Base-by-base conservation (phyloP, 352 stramenopile genomes). In the Globisporangium nagaii region DNA sequence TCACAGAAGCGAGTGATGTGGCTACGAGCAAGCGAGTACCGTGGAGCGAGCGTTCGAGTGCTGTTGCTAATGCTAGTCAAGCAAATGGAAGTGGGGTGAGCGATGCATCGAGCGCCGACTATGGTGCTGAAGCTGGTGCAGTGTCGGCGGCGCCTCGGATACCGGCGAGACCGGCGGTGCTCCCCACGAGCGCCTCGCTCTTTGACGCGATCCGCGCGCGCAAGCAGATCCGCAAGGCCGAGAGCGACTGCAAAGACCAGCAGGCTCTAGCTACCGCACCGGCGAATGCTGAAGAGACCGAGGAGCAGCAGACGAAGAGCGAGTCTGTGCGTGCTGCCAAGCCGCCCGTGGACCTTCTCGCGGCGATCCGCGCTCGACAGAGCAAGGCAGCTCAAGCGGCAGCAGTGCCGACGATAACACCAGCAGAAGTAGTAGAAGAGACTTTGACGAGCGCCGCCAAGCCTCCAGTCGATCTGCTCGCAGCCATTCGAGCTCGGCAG, bases 281-380 rank as follows among this genome's bases (percentile, higher is more conserved):
- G n/a, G n/a, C n/a, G n/a, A 7, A 27, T 25, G n/a, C 19, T 2
- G n/a, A 51, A 11, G 46, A 61, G 28, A 24, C 13, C 19, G 17
- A 9, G 3, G 34, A 39, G 7, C 50, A 19, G 19, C 24, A 22
- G 27, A 20, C 7, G 13, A 42, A 24, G 10, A 28, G 9, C 1
- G 12, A 48, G 15, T 19, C 20, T 39, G 24, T 24, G 24, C 17
- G 65, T 24, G 20, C 34, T 42, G 9, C 27, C 13, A 45, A 56
- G n/a, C 13, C 41, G 31, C 67, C 75, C 17, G 41, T 74, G 22
- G 68, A 85, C 34, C 58, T 91, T 12, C 70, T 91, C 41, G 74
- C 78, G n/a, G 73, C 75, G 25, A 91, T 91, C 59, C 73, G 77
- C 56, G 70, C 71, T 20, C 73, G 71, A 6, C 74, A 77, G 48